Percentiles rank a stretch among this genome's conserved stretches.
Conservation (phyloP, 139 green algal genomes). For the Chlamydomonas incerta region DNA sequence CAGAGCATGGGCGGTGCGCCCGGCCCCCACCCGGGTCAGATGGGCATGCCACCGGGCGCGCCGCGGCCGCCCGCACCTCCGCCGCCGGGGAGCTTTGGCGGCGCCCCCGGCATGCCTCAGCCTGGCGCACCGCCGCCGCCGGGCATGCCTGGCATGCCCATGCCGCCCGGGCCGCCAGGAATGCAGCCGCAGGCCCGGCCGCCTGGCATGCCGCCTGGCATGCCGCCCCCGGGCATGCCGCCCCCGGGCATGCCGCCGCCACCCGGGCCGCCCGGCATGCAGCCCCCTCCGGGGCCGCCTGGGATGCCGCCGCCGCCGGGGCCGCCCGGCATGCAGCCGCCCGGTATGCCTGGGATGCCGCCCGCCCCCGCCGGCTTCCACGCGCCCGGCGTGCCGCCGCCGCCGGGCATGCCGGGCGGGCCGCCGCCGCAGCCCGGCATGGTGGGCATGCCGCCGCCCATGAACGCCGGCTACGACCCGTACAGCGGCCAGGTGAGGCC, state of each 20-base stretch:
- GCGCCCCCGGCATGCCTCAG: background rate
- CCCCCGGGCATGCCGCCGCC: background rate
- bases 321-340: slow-evolving; percentile 26
- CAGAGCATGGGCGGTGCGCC: too few species aligned
- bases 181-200: background rate
- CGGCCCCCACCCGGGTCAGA: too few species aligned
- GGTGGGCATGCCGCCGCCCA: background rate
- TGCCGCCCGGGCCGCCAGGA: background rate
- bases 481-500: slow-evolving; percentile 35
- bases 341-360: slow-evolving; percentile 1
- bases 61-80: background rate
- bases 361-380: background rate
- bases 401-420: background rate
- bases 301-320: slow-evolving; percentile 24
- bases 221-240: slow-evolving; percentile 2
- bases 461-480: slow-evolving; percentile 32
- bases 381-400: background rate
- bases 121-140: background rate
- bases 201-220: background rate
- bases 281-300: background rate
- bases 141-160: slow-evolving; percentile 11
- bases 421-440: background rate
- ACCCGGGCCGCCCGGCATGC: background rate
- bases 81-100: background rate
- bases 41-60: background rate